Evolutionary conservation across 164 flowering plant species (phyloP), one percentile per base, ranked within the genome.

Genomic region (Vitis cinerea): DNA sequence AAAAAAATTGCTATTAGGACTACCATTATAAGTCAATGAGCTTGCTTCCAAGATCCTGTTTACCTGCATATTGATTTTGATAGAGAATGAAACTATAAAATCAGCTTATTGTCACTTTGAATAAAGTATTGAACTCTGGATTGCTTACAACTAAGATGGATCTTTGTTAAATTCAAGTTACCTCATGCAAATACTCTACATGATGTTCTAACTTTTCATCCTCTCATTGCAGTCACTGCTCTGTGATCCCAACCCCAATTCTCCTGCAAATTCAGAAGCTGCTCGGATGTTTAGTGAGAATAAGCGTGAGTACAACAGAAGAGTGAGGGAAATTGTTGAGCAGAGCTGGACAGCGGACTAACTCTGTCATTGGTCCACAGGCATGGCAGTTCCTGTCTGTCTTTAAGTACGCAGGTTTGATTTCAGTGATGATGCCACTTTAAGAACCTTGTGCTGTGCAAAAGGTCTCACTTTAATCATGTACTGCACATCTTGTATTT

Each of bases 261-360:
- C 95, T 52, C 96, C 94, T 48, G 93, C 96, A 72, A 92, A 90
- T 72, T 89, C 96, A n/a, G 94, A 90, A 77, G 98, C 96, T 15
- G 94, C 96, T 55, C 74, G 88, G 13, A 78, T 92, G 89, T 89
- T 90, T 61, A 92, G 90, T 72, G 93, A 88, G 85, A 90, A 84
- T 70, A 90, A 89, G 75, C 84, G 92, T 9, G 92, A 92, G 50
- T 90, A 90, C 81, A 92, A 90, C 76, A 79, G 93, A 9, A 85
- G 82, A 80, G 92, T 90, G 3, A 79, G 87, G 23, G 95, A 86
- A 67, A 83, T 90, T 65, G 96, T 92, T 61, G 94, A 92, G 83
- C 96, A 92, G 88, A 92, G 97, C 83, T 90, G 93, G 95, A 90
- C 90, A 30, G 93, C 91, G 0, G 93, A 90, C 67, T 92, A 69